Percentiles rank a stretch among this genome's conserved stretches.
Conservation (phyloP, 768 basidiomycete genomes). For the Serendipita sp. region DNA sequence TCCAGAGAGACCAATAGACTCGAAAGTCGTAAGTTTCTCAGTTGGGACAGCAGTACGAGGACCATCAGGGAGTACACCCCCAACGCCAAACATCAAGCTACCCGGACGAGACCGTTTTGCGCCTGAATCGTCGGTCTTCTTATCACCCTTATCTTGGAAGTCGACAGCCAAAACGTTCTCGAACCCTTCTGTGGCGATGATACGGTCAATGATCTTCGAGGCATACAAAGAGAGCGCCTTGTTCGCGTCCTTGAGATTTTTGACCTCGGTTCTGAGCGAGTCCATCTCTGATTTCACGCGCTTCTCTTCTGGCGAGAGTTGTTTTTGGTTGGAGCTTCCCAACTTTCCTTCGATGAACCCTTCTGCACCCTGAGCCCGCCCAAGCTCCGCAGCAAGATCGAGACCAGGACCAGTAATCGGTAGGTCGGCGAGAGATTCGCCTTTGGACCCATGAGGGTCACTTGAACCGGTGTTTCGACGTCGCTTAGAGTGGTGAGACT, state of each 20-base stretch:
- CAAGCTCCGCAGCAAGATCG: slow-evolving; percentile 81
- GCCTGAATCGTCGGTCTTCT: slow-evolving; percentile 8
- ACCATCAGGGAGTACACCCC: slow-evolving; percentile 16
- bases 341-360: slow-evolving; percentile 43
- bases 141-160: slow-evolving; percentile 28
- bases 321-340: background rate
- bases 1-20: background rate
- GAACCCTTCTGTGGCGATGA: slow-evolving; percentile 90
- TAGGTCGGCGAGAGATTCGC: slow-evolving; percentile 72
- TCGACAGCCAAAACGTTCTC: slow-evolving; percentile 93
- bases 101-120: slow-evolving; percentile 8
- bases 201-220: slow-evolving; percentile 94
- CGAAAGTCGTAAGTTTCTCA: slow-evolving; percentile 20
- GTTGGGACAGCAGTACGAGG: slow-evolving; percentile 17
- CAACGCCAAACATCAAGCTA: slow-evolving; percentile 1
- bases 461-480: slow-evolving; percentile 26
- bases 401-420: slow-evolving; percentile 81
- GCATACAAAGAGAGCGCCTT: slow-evolving; percentile 90
- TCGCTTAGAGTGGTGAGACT: slow-evolving; percentile 27
- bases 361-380: slow-evolving; percentile 68
- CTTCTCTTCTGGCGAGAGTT: background rate
- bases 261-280: slow-evolving; percentile 70
- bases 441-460: slow-evolving; percentile 26
- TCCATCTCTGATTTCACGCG: slow-evolving; percentile 39
- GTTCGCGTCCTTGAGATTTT: slow-evolving; percentile 86